Evolutionary conservation across 495 filamentous ascomycete species (phyloP).

Genomic region (Barbatosphaeria neglecta): DNA sequence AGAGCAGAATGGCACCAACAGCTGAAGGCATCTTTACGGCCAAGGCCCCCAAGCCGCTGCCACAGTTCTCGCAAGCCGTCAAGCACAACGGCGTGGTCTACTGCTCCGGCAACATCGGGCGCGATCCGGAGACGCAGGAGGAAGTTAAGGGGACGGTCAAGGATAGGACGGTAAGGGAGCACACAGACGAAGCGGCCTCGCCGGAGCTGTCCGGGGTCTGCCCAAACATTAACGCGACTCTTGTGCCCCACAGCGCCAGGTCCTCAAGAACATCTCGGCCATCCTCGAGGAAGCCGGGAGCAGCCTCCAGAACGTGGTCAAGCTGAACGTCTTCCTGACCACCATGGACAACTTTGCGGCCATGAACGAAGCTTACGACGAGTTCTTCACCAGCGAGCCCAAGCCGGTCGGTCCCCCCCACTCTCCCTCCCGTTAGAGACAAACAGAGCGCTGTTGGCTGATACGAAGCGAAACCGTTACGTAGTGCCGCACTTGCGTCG

Average conservation of each 20-base stretch:
- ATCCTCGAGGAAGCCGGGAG: constrained; percentile 51
- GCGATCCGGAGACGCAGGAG: constrained; percentile 36
- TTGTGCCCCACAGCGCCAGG: constrained; percentile 29
- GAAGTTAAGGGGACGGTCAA: constrained; percentile 41
- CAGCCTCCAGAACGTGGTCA: constrained; percentile 48
- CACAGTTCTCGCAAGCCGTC: constrained; percentile 45
- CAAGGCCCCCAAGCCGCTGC: constrained; percentile 43
- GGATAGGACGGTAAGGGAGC: constrained; percentile 39
- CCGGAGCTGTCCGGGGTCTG: not conserved
- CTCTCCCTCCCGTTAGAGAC: not conserved
- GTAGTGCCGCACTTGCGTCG: constrained; percentile 50
- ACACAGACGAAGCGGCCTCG: not conserved
- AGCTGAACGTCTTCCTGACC: constrained; percentile 56
- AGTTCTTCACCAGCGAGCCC: constrained; percentile 41
- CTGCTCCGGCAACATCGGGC: constrained; percentile 43
- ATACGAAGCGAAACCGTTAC: not conserved
- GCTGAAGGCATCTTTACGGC: constrained; percentile 33
- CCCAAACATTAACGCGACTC: not conserved
- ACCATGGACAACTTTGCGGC: constrained; percentile 55
- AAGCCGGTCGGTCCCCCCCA: constrained; percentile 33
- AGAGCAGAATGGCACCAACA: constrained; percentile 8
- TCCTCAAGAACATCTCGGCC: constrained; percentile 47
- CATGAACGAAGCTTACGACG: constrained; percentile 50
- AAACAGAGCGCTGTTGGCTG: not conserved
- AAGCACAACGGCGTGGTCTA: constrained; percentile 47